Conservation (phyloP, 495 filamentous ascomycete genomes). For the Chaetomium cochliodes region DNA sequence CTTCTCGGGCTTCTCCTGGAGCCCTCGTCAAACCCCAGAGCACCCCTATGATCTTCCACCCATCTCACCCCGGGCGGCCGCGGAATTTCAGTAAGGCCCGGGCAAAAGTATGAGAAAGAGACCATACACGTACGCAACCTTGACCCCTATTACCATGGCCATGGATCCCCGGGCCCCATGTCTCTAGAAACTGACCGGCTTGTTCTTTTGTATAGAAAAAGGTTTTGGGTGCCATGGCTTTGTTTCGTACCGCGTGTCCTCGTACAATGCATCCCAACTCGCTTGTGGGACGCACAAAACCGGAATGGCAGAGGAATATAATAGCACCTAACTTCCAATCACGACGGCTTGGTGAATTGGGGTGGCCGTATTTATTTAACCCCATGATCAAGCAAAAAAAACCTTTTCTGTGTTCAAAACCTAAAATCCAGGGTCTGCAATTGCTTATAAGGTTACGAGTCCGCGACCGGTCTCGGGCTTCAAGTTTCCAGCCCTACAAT, state of each 20-base stretch:
- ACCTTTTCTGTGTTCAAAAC: background rate
- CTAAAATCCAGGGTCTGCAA: too few relatives aligned
- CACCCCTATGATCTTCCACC: background rate
- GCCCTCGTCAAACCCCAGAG: slow-evolving; percentile 14
- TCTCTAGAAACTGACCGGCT: background rate
- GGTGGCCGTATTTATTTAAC: background rate
- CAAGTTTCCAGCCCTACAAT: too few relatives aligned
- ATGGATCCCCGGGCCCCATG: too few relatives aligned
- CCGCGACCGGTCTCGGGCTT: too few relatives aligned
- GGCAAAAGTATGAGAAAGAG: background rate
- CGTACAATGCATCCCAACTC: background rate
- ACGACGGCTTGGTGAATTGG: too few relatives aligned
- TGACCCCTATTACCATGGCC: background rate
- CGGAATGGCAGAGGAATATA: background rate
- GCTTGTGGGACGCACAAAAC: background rate
- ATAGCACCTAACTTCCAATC: background rate
- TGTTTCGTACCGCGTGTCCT: background rate
- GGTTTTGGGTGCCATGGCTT: background rate
- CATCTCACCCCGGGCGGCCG: background rate
- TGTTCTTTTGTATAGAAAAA: background rate
- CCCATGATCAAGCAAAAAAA: too few relatives aligned
- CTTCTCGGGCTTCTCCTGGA: slow-evolving; percentile 12
- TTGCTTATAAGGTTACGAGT: too few relatives aligned
- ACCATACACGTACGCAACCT: background rate
- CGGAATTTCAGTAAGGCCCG: background rate